Base-by-base conservation (phyloP, 352 stramenopile genomes). In the Phytophthora constricta region DNA sequence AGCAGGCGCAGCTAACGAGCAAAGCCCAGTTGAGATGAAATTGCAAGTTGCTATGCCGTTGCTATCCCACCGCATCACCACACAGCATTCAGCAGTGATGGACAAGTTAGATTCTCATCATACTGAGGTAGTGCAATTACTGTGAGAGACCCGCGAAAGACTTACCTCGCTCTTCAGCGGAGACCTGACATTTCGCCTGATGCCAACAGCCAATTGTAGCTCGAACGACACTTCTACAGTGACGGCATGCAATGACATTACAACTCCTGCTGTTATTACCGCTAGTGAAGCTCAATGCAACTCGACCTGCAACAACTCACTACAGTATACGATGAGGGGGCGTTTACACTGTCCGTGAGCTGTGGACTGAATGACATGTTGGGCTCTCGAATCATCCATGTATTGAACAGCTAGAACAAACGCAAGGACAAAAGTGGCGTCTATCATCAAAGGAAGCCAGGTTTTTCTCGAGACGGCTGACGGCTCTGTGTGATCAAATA, bases 401-500 rank as follows among this genome's bases (percentile, higher is more conserved):
- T 10, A 56, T 56, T 42, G 33, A 63, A n/a, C 33, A 49, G 5
- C 45, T 61, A 45, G 54, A 61, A n/a, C 37, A 45, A 33, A 34
- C 26, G 25, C 48, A 43, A n/a, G 56, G 16, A 47, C 17, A 34
- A n/a, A 59, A 66, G 17, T 67, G 59, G 50, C 20, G 59, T 27
- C 19, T 37, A 5, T 67, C 59, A n/a, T 43, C 59, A 55, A 56
- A 60, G 41, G 49, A 56, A 11, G 16, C 41, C 1, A 67, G 56
- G n/a, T 67, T 61, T 61, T 67, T 61, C 11, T 61, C 50, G 8
- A 47, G 42, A 39, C 37, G 59, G n/a, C n/a, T n/a, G n/a, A n/a
- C n/a, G n/a, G 1, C 37, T 50, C 13, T 54, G 22, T 17, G 23
- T 67, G 3, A 61, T 56, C 50, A 67, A 56, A 26, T 54, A 67